Evolutionary conservation across 129 eudicot species (phyloP).

Genomic region (Heracleum sosnowskyi): DNA sequence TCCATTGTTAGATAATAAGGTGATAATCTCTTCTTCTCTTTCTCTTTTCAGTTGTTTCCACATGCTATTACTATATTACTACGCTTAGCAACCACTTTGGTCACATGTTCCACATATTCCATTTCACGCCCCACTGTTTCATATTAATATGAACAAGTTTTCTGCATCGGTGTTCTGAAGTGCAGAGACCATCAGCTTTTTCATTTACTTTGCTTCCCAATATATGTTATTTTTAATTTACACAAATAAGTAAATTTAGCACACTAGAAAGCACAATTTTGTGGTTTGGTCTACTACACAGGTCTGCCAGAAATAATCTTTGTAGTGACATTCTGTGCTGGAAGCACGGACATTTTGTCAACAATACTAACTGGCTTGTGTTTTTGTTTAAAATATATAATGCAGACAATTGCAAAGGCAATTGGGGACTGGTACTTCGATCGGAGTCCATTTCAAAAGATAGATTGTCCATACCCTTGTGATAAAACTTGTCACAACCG

Average conservation of each 20-base stretch:
- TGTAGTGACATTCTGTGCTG: background rate
- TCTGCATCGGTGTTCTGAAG: background rate
- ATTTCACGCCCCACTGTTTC: background rate
- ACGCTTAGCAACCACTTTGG: background rate
- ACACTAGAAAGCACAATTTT: background rate
- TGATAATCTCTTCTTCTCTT: constrained; percentile 13
- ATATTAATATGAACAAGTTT: background rate
- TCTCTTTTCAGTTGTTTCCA: background rate
- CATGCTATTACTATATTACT: background rate
- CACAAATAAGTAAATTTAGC: background rate
- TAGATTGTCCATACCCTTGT: constrained; percentile 89
- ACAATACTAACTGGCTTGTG: background rate
- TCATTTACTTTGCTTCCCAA: background rate
- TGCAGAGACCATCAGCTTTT: background rate
- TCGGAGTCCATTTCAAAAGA: constrained; percentile 55
- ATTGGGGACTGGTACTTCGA: constrained; percentile 95
- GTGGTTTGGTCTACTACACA: background rate
- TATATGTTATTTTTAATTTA: no score
- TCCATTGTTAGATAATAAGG: constrained; percentile 56
- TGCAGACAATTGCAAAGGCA: constrained; percentile 83
- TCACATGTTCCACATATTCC: background rate
- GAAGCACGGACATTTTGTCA: background rate
- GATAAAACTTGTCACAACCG: constrained; percentile 87
- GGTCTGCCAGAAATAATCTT: background rate
- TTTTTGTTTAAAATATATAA: background rate